phyloP scores from a whole-genome alignment of 257 asterid species.

The Asclepias syriaca region DNA sequence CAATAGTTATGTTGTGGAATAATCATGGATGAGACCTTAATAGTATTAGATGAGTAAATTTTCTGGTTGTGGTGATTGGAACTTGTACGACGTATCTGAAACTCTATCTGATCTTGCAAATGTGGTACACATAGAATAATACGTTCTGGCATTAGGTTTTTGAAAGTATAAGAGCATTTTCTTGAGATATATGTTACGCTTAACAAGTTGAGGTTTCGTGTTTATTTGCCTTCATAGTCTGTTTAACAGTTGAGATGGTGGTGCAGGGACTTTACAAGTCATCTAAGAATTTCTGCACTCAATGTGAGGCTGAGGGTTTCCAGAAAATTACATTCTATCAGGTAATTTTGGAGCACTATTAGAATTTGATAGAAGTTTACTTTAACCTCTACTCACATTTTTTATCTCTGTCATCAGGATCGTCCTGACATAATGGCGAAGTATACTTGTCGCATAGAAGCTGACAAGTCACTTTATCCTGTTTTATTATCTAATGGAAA shows the following conservation, averaged over 20 bases:
- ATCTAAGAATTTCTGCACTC: constrained; percentile 92
- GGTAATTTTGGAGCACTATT: constrained; percentile 29
- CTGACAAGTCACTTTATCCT: constrained; percentile 84
- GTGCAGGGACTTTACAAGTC: constrained; percentile 91
- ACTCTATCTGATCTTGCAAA: not conserved
- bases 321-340: constrained; percentile 88
- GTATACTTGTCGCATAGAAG: constrained; percentile 91
- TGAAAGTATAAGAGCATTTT: not conserved
- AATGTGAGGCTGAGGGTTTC: constrained; percentile 98
- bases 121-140: not conserved
- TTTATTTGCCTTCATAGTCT: constrained; percentile 1
- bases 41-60: not conserved
- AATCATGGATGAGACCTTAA: not conserved
- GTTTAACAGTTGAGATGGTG: constrained; percentile 19
- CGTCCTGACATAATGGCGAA: constrained; percentile 97
- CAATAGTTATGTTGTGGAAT: not conserved
- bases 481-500: constrained; percentile 86
- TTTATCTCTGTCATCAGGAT: constrained; percentile 44
- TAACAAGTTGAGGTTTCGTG: not conserved
- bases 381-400: constrained; percentile 19
- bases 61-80: not conserved
- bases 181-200: not conserved
- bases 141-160: not conserved
- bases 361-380: not conserved
- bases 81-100: not conserved